These are phyloP conservation scores for Candida ponderosae DNA, from an alignment of 805 yeast genomes.

Conservation along the genomic window DNA sequence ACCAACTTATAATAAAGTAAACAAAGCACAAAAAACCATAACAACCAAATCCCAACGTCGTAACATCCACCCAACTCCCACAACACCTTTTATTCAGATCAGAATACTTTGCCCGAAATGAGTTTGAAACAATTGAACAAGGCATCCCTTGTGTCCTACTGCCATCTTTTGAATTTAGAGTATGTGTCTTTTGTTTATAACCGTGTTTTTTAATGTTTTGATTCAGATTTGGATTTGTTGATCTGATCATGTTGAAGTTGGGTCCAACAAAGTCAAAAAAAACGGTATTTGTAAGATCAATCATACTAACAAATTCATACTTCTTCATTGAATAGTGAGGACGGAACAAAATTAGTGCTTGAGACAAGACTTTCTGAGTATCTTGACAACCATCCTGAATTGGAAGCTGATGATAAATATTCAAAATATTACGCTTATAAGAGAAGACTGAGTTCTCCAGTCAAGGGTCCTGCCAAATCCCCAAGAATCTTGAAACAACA, in stretches of 20 bases:
- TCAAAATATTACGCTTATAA: constrained; percentile 19
- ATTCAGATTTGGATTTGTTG: constrained; percentile 2
- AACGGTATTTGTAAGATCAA: constrained; percentile 4
- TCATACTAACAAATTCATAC: constrained; percentile 4
- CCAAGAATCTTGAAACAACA: not conserved
- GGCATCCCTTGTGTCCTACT: constrained; percentile 27
- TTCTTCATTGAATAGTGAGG: constrained; percentile 10
- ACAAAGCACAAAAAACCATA: not conserved
- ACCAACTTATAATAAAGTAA: not conserved
- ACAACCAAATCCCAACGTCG: no score
- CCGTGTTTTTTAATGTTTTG: constrained; percentile 6
- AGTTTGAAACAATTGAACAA: constrained; percentile 29
- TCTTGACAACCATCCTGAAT: constrained; percentile 24
- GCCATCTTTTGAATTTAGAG: constrained; percentile 26
- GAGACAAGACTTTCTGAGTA: constrained; percentile 21
- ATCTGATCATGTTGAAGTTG: no score
- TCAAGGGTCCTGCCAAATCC: constrained; percentile 10
- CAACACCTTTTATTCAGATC: not conserved
- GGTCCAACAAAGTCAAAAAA: no score
- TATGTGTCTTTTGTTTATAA: constrained; percentile 17
- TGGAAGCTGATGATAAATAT: constrained; percentile 15
- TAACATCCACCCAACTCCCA: no score
- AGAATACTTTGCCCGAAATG: constrained; percentile 10
- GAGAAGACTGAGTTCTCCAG: constrained; percentile 18
- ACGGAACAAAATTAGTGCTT: constrained; percentile 22